Percentiles rank a stretch among this genome's conserved stretches.
phyloP scores from a whole-genome alignment of 2,329 filamentous ascomycete species.

The Sporothrix mexicana region DNA sequence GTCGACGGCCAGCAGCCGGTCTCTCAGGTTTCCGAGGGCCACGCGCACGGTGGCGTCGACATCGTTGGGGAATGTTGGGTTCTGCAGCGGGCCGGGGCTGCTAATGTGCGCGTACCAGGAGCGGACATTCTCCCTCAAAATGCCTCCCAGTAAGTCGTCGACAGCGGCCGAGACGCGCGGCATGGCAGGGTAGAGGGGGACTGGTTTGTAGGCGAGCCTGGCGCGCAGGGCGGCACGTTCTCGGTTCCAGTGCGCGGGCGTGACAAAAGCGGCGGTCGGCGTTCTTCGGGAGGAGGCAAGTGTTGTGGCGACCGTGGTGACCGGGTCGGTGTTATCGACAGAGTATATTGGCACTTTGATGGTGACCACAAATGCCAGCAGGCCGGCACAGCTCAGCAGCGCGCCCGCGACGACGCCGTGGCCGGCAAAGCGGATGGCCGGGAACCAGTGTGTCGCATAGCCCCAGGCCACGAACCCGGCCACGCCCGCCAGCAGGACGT shows the following conservation, averaged over 20 bases:
- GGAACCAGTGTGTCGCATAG: slow-evolving; percentile 80
- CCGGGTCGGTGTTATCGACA: not conserved
- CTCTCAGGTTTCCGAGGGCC: slow-evolving; percentile 72
- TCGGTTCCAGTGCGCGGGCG: slow-evolving; percentile 67
- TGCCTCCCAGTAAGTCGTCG: slow-evolving; percentile 76
- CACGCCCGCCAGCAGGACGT: slow-evolving; percentile 71
- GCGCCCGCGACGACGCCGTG: slow-evolving; percentile 80
- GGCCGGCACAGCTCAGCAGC: slow-evolving; percentile 59
- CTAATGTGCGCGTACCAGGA: slow-evolving; percentile 92
- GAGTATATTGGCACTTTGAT: slow-evolving; percentile 32
- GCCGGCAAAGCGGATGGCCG: slow-evolving; percentile 80
- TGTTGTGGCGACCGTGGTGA: not conserved
- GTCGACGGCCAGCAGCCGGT: slow-evolving; percentile 76
- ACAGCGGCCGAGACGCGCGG: slow-evolving; percentile 79
- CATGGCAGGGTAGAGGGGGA: slow-evolving; percentile 76
- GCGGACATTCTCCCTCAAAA: slow-evolving; percentile 82
- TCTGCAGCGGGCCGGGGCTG: slow-evolving; percentile 51
- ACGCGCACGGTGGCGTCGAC: slow-evolving; percentile 80
- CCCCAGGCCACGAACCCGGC: slow-evolving; percentile 86
- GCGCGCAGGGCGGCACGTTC: slow-evolving; percentile 71
- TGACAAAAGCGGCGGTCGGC: slow-evolving; percentile 59
- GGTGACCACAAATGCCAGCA: slow-evolving; percentile 59
- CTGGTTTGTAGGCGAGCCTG: slow-evolving; percentile 66
- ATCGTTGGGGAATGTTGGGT: slow-evolving; percentile 72
- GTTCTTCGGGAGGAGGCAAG: not conserved